phyloP scores from a whole-genome alignment of 805 yeast species.

The Ogataea minuta region DNA sequence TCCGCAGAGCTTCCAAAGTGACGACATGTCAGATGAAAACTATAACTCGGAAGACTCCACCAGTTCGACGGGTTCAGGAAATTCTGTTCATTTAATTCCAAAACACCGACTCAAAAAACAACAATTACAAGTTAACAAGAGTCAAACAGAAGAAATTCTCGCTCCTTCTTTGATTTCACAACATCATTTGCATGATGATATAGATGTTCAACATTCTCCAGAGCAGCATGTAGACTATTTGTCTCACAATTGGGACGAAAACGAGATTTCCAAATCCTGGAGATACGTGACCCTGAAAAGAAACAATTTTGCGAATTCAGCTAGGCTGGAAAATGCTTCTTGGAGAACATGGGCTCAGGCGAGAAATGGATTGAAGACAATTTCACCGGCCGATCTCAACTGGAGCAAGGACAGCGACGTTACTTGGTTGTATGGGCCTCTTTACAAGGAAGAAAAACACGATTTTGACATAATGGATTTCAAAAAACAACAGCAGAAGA shows the following conservation, averaged over 20 bases:
- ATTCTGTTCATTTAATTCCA: slow-evolving; percentile 29
- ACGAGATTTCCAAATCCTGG: slow-evolving; percentile 94
- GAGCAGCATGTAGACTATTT: slow-evolving; percentile 90
- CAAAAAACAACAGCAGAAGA: slow-evolving; percentile 12
- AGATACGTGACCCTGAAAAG: slow-evolving; percentile 81
- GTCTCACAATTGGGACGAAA: slow-evolving; percentile 93
- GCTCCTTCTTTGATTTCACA: slow-evolving; percentile 12
- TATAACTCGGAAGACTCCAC: slow-evolving; percentile 30
- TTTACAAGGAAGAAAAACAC: slow-evolving; percentile 26
- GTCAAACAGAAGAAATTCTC: slow-evolving; percentile 8
- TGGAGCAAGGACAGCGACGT: slow-evolving; percentile 98
- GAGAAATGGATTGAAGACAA: slow-evolving; percentile 65
- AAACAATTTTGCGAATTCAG: slow-evolving; percentile 79
- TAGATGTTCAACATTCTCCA: slow-evolving; percentile 76
- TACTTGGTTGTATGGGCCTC: slow-evolving; percentile 97
- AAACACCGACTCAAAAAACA: slow-evolving; percentile 32
- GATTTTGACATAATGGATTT: slow-evolving; percentile 22
- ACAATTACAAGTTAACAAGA: slow-evolving; percentile 15
- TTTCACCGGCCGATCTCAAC: slow-evolving; percentile 86
- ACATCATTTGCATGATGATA: slow-evolving; percentile 74
- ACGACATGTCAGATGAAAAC: slow-evolving; percentile 26
- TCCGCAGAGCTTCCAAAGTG: slow-evolving; percentile 28
- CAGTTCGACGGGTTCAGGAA: slow-evolving; percentile 25
- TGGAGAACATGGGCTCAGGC: slow-evolving; percentile 99
- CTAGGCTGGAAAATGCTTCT: slow-evolving; percentile 77